These are phyloP conservation scores for Cadophora sp. DNA, from an alignment of 2,329 filamentous ascomycete species.

Conservation along the genomic window DNA sequence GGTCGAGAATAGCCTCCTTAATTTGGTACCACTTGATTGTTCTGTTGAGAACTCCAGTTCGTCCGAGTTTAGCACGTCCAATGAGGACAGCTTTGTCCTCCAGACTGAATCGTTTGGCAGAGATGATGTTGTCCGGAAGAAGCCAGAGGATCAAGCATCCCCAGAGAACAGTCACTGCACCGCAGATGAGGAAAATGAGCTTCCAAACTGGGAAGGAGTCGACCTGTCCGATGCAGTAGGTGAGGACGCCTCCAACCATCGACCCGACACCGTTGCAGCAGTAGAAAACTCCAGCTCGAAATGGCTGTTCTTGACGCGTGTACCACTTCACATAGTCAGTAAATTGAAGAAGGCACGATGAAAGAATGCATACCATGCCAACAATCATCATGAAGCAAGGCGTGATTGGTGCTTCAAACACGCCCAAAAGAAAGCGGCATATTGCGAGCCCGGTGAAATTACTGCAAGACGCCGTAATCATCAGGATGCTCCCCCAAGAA, in stretches of 20 bases:
- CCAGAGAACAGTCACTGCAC: constrained; percentile 52
- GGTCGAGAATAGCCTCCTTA: constrained; percentile 52
- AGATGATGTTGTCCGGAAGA: constrained; percentile 52
- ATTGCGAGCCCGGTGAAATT: constrained; percentile 65
- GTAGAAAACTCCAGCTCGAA: constrained; percentile 67
- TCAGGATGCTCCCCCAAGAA: constrained; percentile 62
- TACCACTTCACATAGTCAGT: constrained; percentile 41
- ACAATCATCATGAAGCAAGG: constrained; percentile 72
- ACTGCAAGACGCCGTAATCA: constrained; percentile 64
- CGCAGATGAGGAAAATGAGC: constrained; percentile 53
- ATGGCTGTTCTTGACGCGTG: constrained; percentile 69
- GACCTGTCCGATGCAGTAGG: constrained; percentile 52
- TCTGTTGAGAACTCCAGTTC: constrained; percentile 52
- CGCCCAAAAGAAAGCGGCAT: constrained; percentile 69
- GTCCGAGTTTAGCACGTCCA: constrained; percentile 46
- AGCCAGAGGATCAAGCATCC: constrained; percentile 48
- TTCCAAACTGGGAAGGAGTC: constrained; percentile 48
- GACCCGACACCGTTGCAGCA: constrained; percentile 65
- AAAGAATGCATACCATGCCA: constrained; percentile 49
- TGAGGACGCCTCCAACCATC: constrained; percentile 64
- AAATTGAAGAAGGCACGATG: neutral
- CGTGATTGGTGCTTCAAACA: constrained; percentile 63
- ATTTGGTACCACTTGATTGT: constrained; percentile 56
- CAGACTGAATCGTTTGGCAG: constrained; percentile 49
- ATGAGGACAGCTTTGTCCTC: constrained; percentile 54